Percentiles rank a stretch among this genome's conserved stretches.
Conservation (phyloP, 176 grass and related monocot genomes). For the Carex littledalei region DNA sequence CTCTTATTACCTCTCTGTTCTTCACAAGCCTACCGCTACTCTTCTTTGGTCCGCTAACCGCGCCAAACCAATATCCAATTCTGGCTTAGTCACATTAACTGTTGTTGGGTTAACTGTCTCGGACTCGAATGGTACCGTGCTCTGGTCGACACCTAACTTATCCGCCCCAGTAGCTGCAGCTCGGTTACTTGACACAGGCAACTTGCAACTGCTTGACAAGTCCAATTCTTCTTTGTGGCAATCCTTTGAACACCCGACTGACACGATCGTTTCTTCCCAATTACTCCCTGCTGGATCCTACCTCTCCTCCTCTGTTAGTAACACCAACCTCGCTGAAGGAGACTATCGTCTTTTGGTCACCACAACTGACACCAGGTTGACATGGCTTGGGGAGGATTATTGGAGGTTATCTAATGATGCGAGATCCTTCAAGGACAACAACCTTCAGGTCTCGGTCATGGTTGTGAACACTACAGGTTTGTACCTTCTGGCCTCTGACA, state of each 20-base stretch:
- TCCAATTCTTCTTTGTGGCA: slow-evolving; percentile 62
- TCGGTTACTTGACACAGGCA: slow-evolving; percentile 53
- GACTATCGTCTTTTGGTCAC: slow-evolving; percentile 39
- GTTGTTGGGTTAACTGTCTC: slow-evolving; percentile 38
- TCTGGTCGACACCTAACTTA: slow-evolving; percentile 55
- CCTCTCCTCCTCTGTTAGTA: slow-evolving; percentile 26
- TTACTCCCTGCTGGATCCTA: slow-evolving; percentile 32
- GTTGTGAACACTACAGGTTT: slow-evolving; percentile 53
- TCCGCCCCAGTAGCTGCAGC: slow-evolving; percentile 29
- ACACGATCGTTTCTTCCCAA: slow-evolving; percentile 59
- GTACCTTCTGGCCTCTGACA: slow-evolving; percentile 29
- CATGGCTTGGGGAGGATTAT: slow-evolving; percentile 57
- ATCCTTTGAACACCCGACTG: slow-evolving; percentile 64
- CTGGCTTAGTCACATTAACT: slow-evolving; percentile 43
- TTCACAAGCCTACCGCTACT: slow-evolving; percentile 43
- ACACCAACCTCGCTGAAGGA: slow-evolving; percentile 29
- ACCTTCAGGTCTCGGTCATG: slow-evolving; percentile 38
- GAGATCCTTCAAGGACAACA: slow-evolving; percentile 43
- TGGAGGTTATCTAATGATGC: slow-evolving; percentile 60
- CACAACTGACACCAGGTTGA: slow-evolving; percentile 29
- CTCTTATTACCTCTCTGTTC: slow-evolving; percentile 54
- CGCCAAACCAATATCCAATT: slow-evolving; percentile 25
- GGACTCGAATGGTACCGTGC: slow-evolving; percentile 28
- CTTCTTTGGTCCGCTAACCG: slow-evolving; percentile 71
- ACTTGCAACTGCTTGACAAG: slow-evolving; percentile 62